A percentile compares a stretch with the other conserved stretches of the same genome.
phyloP scores from a whole-genome alignment of 306 rosid species.

The Lathyrus aphaca region DNA sequence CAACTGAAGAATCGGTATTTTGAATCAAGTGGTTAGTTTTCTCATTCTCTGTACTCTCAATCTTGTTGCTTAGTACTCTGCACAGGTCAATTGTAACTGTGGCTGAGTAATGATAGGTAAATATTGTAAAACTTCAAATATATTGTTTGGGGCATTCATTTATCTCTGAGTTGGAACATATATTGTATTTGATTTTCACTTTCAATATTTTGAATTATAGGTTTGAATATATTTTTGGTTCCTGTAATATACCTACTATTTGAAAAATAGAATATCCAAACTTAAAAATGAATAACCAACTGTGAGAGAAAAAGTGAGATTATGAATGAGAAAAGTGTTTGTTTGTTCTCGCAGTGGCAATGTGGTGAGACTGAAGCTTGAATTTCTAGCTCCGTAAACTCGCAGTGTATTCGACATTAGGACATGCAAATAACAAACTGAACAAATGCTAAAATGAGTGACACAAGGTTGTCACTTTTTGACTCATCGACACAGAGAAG shows the following conservation, averaged over 20 bases:
- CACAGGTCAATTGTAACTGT: neutral
- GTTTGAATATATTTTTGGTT: neutral
- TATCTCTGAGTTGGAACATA: neutral
- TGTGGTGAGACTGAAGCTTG: neutral
- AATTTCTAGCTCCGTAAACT: neutral
- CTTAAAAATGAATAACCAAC: conserved; percentile 29
- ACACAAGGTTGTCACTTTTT: neutral
- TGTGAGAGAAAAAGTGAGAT: conserved; percentile 16
- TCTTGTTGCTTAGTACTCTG: conserved; percentile 1
- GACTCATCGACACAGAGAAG: conserved; percentile 52
- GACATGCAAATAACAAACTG: neutral
- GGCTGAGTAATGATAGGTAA: neutral
- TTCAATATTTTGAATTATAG: neutral
- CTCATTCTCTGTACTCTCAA: conserved; percentile 12
- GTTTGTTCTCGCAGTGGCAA: neutral
- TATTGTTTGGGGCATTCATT: conserved; percentile 11
- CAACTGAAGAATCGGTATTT: neutral
- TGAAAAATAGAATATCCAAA: neutral
- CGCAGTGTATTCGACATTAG: neutral
- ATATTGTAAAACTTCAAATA: conserved; percentile 22
- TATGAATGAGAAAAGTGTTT: neutral
- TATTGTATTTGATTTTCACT: neutral
- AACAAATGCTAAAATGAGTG: neutral
- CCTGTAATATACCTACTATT: neutral
- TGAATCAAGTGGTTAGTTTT: conserved; percentile 5